A percentile compares a stretch with the other conserved stretches of the same genome.
These are phyloP conservation scores for Oryza longistaminata DNA, from an alignment of 176 grass and related monocot species.

Conservation along the genomic window DNA sequence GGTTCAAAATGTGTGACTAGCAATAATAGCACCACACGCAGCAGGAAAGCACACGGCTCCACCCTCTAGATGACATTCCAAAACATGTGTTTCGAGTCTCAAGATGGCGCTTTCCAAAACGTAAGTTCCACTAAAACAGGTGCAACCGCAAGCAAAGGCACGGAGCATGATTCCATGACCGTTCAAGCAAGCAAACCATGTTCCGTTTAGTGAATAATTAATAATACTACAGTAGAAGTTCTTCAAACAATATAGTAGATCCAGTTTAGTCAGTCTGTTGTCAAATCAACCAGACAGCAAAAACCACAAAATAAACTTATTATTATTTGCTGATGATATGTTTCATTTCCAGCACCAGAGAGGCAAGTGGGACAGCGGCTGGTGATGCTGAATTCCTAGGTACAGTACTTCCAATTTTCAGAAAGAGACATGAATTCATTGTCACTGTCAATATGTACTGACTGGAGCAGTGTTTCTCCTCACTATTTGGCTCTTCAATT, in stretches of 20 bases:
- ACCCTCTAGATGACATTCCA: slow-evolving; percentile 2
- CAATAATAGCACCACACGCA: not conserved
- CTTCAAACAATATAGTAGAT: slow-evolving; percentile 8
- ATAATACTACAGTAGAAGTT: not conserved
- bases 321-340: not conserved
- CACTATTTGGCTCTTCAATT: not conserved
- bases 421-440: slow-evolving; percentile 12
- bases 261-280: not conserved
- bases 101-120: slow-evolving; percentile 16
- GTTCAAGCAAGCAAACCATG: slow-evolving; percentile 14
- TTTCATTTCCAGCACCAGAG: not conserved
- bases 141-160: slow-evolving; percentile 21
- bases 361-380: not conserved
- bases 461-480: not conserved
- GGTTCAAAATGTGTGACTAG: slow-evolving; percentile 46
- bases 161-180: slow-evolving; percentile 9
- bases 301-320: not conserved
- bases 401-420: not conserved
- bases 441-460: not conserved
- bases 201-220: not conserved
- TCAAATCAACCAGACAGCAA: slow-evolving; percentile 2
- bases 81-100: slow-evolving; percentile 14
- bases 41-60: slow-evolving; percentile 4
- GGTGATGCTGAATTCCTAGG: not conserved
- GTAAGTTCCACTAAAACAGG: slow-evolving; percentile 23